Conservation (phyloP, 257 asterid genomes). For the Fraxinus anomala region DNA sequence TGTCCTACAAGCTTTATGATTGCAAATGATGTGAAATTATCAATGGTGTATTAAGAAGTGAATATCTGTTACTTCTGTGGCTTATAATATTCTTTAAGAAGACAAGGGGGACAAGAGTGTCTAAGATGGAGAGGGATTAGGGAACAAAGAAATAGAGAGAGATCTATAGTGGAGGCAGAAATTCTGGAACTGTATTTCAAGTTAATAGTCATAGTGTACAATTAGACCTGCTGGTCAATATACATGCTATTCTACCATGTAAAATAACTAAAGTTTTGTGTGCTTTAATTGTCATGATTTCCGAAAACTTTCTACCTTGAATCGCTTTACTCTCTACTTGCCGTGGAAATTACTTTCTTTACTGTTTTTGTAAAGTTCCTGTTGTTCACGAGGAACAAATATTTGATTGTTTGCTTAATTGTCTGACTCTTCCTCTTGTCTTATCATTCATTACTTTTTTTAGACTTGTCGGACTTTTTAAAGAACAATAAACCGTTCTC, state of each 20-base stretch:
- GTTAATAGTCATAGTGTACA: too few species aligned
- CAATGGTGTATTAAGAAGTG: neutral
- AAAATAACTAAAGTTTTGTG: neutral
- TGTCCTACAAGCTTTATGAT: neutral
- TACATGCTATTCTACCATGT: neutral
- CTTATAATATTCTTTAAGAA: neutral
- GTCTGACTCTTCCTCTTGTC: neutral
- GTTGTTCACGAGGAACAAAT: neutral
- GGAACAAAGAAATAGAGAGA: neutral
- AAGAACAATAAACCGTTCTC: neutral
- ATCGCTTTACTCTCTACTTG: neutral
- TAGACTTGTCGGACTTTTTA: neutral
- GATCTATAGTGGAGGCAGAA: neutral
- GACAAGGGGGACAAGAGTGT: neutral
- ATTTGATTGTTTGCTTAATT: constrained; percentile 4
- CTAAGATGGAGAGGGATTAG: neutral
- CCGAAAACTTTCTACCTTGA: neutral
- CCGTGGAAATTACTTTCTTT: neutral
- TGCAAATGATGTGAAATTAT: neutral
- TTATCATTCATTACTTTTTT: neutral
- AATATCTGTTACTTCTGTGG: neutral
- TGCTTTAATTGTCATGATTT: neutral
- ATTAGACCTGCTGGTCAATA: neutral
- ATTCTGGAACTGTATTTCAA: neutral
- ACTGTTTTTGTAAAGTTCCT: constrained; percentile 1